Base-by-base conservation (phyloP, 2,329 filamentous ascomycete species). In the Madurella fahalii region DNA sequence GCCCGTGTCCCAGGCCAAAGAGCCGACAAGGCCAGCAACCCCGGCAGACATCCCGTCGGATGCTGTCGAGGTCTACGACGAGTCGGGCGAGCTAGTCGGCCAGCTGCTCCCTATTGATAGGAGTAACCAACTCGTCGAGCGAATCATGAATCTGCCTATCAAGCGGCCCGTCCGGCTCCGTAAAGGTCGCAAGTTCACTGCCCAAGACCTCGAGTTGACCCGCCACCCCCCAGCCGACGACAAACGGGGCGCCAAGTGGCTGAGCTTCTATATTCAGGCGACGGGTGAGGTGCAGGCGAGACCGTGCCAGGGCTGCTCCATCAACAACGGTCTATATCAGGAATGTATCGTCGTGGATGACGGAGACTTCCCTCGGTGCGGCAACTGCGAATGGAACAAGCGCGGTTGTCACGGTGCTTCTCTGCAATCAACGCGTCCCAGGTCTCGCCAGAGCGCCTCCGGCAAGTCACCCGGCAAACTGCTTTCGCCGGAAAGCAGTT, bases 361-460 rank as follows among this genome's bases (percentile, higher is more conserved):
- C 4, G 63, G 66, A 7, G 65, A 74, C 4, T 77, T 78, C 50
- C 71, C 72, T 3, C 73, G 74, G 30, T 80, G 77, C 54, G 77
- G 75, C 31, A 80, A 79, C 58, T 80, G 77, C 58, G 74, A 78
- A 59, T 80, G 77, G 77, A 75, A 74, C 56, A 70, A 64, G 8
- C 65, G 67, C 25, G 63, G 62, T 4, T 70, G 68, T 47, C 58
- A 64, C 12, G 63, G 62, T 5, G 60, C 57, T n/a, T 16, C 50
- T 30, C 20, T 39, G 13, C 30, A 41, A 37, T 17, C 25, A 7
- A 25, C 52, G 32, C 51, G 17, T 18, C 52, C 58, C 18, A 50
- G 48, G 25, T 51, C 50, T 18, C 49, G 44, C 4, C 53, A 25
- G 25, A 25, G 25, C 25, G 25, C 25, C 25, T 25, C 43, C 5